Conservation (phyloP, 257 asterid species). For the Ajuga chamaepitys region DNA sequence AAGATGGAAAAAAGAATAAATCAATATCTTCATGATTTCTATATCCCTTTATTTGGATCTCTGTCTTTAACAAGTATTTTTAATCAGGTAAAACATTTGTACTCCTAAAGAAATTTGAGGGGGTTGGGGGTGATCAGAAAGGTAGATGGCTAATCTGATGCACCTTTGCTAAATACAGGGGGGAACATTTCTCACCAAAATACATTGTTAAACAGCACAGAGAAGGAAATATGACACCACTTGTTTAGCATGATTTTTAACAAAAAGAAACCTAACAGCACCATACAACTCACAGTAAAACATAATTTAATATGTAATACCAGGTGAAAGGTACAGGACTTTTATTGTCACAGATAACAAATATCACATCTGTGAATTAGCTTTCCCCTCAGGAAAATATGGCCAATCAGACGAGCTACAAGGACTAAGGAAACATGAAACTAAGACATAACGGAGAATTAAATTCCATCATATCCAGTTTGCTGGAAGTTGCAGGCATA, state of each 20-base stretch:
- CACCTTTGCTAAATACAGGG: not conserved
- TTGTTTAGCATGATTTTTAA: not conserved
- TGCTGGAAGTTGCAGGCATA: not conserved
- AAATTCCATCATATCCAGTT: not conserved
- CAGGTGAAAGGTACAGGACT: not conserved
- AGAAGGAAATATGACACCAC: not conserved
- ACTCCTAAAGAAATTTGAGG: not conserved
- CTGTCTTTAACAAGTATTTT: not conserved
- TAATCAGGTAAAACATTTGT: not conserved
- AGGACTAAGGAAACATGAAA: not conserved
- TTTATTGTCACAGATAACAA: not conserved
- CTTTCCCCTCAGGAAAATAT: not conserved
- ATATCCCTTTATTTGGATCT: not conserved
- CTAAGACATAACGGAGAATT: not conserved
- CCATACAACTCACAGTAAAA: not conserved
- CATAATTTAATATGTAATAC: not conserved
- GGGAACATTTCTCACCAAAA: not conserved
- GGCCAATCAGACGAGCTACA: not conserved
- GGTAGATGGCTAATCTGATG: not conserved
- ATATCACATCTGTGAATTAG: not conserved
- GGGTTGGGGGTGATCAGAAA: not conserved
- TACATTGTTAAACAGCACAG: not conserved
- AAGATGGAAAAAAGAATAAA: not conserved
- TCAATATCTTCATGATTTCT: not conserved
- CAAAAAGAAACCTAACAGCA: not conserved